Conservation (phyloP, 257 asterid species). For the Nyctanthes arbortristis region DNA sequence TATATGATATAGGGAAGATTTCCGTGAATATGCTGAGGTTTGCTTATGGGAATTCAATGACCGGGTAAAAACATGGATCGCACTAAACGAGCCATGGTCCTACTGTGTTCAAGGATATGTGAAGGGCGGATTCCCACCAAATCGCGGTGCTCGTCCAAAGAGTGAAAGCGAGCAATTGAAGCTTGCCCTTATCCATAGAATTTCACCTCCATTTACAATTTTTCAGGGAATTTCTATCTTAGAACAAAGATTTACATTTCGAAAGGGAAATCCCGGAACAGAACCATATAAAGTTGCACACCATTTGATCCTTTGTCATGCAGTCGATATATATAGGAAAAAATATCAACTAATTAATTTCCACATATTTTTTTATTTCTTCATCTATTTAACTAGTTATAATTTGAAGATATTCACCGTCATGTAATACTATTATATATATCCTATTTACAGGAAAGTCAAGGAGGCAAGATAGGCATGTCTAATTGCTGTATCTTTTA, state of each 20-base stretch:
- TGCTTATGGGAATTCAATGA: constrained; percentile 51
- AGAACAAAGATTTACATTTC: too few species aligned
- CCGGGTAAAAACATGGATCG: constrained; percentile 40
- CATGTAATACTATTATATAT: background rate
- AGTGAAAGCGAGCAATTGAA: background rate
- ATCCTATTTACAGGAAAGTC: background rate
- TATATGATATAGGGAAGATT: constrained; percentile 31
- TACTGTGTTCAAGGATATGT: constrained; percentile 25
- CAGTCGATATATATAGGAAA: constrained; percentile 16
- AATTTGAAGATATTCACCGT: background rate
- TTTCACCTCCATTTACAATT: background rate
- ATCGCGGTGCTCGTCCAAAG: background rate
- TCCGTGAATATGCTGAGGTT: constrained; percentile 31
- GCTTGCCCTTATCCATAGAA: background rate
- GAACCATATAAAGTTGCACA: constrained; percentile 20
- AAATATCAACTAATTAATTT: constrained; percentile 15
- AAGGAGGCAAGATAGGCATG: constrained; percentile 19
- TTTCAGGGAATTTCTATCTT: background rate
- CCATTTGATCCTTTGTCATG: constrained; percentile 18
- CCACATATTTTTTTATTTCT: background rate
- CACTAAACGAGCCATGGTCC: constrained; percentile 40
- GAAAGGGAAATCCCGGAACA: constrained; percentile 7
- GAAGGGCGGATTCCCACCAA: constrained; percentile 22
- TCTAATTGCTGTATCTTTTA: background rate
- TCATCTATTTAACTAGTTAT: background rate